Percentiles rank a stretch among this genome's conserved stretches.
Conservation (phyloP, 352 stramenopile species). For the Pythium graminicola region DNA sequence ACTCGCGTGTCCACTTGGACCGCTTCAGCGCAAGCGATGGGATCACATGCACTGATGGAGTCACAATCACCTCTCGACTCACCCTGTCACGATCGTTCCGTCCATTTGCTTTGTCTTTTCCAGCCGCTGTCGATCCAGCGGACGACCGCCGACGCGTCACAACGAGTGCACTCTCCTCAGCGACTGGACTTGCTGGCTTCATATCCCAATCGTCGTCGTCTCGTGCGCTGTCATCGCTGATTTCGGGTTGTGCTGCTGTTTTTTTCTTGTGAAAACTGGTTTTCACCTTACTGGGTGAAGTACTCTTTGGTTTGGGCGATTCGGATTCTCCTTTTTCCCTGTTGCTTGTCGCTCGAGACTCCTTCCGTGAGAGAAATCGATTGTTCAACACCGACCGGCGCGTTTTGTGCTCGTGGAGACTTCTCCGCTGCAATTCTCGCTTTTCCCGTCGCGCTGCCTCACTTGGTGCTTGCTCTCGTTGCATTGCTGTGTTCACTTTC, state of each 20-base stretch:
- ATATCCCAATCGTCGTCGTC: background rate
- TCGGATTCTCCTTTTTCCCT: background rate
- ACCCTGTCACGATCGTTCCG: background rate
- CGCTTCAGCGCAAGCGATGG: conserved; percentile 13
- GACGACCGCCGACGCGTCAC: conserved; percentile 15
- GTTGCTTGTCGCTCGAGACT: conserved; percentile 12
- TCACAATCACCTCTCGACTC: conserved; percentile 1
- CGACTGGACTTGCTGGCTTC: background rate
- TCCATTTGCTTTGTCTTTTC: conserved; percentile 1
- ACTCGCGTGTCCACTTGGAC: conserved; percentile 32
- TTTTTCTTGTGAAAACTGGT: background rate
- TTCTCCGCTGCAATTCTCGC: conserved; percentile 34
- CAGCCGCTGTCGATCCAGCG: conserved; percentile 3
- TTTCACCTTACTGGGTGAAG: too few relatives aligned
- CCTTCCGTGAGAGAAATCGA: conserved; percentile 37
- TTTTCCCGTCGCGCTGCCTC: conserved; percentile 33
- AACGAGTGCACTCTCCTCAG: conserved; percentile 17
- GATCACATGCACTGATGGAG: conserved; percentile 18
- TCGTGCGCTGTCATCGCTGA: background rate
- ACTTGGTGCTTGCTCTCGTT: conserved; percentile 10
- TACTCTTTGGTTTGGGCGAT: background rate
- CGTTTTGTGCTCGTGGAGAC: conserved; percentile 14
- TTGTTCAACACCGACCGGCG: conserved; percentile 36
- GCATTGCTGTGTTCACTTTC: background rate
- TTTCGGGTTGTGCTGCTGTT: conserved; percentile 2